Evolutionary conservation across 2,329 filamentous ascomycete species (phyloP).

Genomic region (Aphanoascus verrucosus): DNA sequence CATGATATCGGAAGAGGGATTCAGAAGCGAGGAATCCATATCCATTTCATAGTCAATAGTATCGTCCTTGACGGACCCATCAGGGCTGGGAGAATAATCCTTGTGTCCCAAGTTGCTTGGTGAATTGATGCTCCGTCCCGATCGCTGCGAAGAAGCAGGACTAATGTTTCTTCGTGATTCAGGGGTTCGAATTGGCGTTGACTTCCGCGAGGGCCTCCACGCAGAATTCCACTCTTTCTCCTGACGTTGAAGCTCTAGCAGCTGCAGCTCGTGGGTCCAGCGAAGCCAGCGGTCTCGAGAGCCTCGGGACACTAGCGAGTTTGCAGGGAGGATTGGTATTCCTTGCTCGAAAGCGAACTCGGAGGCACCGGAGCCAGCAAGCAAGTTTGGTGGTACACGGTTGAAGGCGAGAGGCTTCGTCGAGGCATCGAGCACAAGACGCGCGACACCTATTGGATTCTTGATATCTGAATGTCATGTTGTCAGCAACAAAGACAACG

Average conservation of each 20-base stretch:
- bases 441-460: slow-evolving; percentile 83
- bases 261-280: slow-evolving; percentile 62
- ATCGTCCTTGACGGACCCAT: slow-evolving; percentile 6
- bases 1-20: background rate
- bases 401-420: slow-evolving; percentile 68
- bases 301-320: slow-evolving; percentile 66
- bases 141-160: slow-evolving; percentile 6
- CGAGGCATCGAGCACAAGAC: slow-evolving; percentile 67
- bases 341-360: slow-evolving; percentile 76
- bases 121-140: slow-evolving; percentile 5
- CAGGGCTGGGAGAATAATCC: slow-evolving; percentile 1
- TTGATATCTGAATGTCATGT: slow-evolving; percentile 56
- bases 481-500: background rate
- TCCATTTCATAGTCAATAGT: slow-evolving; percentile 3
- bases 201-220: slow-evolving; percentile 3
- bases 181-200: background rate
- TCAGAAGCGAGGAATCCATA: background rate
- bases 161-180: background rate
- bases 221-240: slow-evolving; percentile 19
- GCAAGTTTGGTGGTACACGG: slow-evolving; percentile 82
- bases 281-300: slow-evolving; percentile 66
- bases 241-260: slow-evolving; percentile 21
- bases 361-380: slow-evolving; percentile 75
- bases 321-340: slow-evolving; percentile 61
- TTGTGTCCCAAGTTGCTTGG: background rate